phyloP scores from a whole-genome alignment of 2,329 filamentous ascomycete genomes.

The Claviceps sp. region DNA sequence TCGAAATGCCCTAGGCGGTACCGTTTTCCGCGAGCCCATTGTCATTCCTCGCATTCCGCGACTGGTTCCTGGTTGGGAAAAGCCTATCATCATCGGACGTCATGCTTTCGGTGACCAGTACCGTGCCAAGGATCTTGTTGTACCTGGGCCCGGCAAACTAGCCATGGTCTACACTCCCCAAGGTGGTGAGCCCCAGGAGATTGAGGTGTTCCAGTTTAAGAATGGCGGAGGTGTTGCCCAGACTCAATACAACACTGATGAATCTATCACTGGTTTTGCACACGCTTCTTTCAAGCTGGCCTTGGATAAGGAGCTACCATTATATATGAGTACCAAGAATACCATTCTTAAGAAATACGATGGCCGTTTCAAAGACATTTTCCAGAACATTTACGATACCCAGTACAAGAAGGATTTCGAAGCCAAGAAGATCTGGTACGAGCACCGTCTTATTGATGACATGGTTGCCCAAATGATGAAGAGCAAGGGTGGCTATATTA shows the following conservation, averaged over 20 bases:
- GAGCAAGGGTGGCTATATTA: constrained; percentile 89
- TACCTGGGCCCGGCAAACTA: constrained; percentile 72
- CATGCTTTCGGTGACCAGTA: constrained; percentile 99
- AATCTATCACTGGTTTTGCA: constrained; percentile 88
- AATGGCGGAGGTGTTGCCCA: constrained; percentile 77
- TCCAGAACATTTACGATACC: constrained; percentile 88
- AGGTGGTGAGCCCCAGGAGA: constrained; percentile 66
- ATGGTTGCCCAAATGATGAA: constrained; percentile 99
- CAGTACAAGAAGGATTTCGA: constrained; percentile 83
- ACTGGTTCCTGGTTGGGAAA: constrained; percentile 93
- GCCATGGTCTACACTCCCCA: constrained; percentile 90
- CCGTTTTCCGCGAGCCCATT: constrained; percentile 97
- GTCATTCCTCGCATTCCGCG: constrained; percentile 88
- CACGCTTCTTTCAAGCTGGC: constrained; percentile 96
- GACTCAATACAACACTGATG: constrained; percentile 97
- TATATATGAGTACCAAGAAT: constrained; percentile 99
- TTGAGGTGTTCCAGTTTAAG: constrained; percentile 86
- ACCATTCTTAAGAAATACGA: constrained; percentile 99
- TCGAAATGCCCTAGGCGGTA: constrained; percentile 67
- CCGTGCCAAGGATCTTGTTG: constrained; percentile 83
- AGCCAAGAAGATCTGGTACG: constrained; percentile 91
- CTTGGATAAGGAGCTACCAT: constrained; percentile 70
- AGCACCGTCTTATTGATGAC: constrained; percentile 97
- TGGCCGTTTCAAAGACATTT: constrained; percentile 97
- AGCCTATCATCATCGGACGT: constrained; percentile 97